Conservation (phyloP, 2,329 filamentous ascomycete genomes). For the Penicillium janthinellum region DNA sequence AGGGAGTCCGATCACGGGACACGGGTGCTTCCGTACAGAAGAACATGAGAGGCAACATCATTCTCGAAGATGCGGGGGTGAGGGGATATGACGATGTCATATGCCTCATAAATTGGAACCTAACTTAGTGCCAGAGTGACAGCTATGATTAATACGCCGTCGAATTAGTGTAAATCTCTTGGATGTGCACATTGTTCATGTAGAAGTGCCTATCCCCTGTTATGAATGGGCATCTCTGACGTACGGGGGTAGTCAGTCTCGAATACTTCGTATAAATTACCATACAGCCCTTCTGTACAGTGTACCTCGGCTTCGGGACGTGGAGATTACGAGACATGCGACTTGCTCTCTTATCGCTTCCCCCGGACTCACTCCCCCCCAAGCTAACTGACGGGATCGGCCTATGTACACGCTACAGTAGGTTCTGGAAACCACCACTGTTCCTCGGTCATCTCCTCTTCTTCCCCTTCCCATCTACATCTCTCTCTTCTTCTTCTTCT, state of each 20-base stretch:
- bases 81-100: neutral
- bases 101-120: neutral
- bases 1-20: slow-evolving; percentile 28
- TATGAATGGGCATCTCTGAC: slow-evolving; percentile 19
- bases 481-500: neutral
- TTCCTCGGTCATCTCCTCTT: slow-evolving; percentile 4
- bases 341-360: slow-evolving; percentile 28
- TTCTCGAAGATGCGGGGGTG: neutral
- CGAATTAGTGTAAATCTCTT: neutral
- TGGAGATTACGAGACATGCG: slow-evolving; percentile 34
- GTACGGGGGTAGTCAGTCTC: slow-evolving; percentile 9
- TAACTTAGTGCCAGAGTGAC: neutral
- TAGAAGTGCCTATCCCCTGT: neutral
- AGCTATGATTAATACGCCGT: neutral
- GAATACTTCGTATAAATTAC: slow-evolving; percentile 6
- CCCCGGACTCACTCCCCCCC: slow-evolving; percentile 32
- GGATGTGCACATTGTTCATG: neutral
- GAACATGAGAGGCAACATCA: neutral
- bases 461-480: slow-evolving; percentile 1
- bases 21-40: neutral
- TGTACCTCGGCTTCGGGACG: slow-evolving; percentile 40
- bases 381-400: neutral
- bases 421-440: slow-evolving; percentile 37
- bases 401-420: neutral
- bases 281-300: neutral